phyloP scores from a whole-genome alignment of 495 filamentous ascomycete species.

The Cryomyces minteri region DNA sequence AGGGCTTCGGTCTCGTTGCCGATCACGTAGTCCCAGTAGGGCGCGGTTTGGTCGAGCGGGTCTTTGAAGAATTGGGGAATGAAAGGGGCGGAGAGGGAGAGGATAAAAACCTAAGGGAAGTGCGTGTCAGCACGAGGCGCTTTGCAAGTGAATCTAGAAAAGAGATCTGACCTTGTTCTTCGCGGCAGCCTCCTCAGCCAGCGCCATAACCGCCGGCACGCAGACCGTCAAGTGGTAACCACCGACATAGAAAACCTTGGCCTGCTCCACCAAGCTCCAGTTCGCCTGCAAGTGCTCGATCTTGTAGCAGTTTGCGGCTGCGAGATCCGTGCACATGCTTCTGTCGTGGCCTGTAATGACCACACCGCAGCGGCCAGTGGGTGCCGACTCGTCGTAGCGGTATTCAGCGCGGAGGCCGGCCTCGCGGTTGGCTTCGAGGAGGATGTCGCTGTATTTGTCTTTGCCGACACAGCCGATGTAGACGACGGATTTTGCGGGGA shows the following conservation, averaged over 20 bases:
- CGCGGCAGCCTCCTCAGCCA: conserved; percentile 72
- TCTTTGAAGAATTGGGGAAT: conserved; percentile 97
- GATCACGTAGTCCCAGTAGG: conserved; percentile 91
- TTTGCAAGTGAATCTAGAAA: not conserved
- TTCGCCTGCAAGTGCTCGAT: conserved; percentile 86
- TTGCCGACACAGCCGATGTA: conserved; percentile 87
- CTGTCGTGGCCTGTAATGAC: conserved; percentile 92
- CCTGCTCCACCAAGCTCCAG: conserved; percentile 78
- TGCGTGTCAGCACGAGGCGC: not conserved
- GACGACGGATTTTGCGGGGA: conserved; percentile 67
- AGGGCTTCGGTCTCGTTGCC: conserved; percentile 93
- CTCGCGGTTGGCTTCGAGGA: conserved; percentile 59
- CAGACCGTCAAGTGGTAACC: conserved; percentile 83
- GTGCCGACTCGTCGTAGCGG: conserved; percentile 59
- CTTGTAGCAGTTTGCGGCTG: conserved; percentile 92
- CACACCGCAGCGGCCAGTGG: conserved; percentile 88
- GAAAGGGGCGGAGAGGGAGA: conserved; percentile 87
- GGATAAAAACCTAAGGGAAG: conserved; percentile 44
- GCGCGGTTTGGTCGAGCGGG: conserved; percentile 60
- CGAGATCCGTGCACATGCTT: conserved; percentile 87
- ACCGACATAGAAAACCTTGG: conserved; percentile 78
- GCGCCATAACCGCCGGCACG: conserved; percentile 71
- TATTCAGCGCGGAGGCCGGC: conserved; percentile 86
- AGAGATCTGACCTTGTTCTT: conserved; percentile 50
- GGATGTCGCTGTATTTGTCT: conserved; percentile 77